Percentiles rank a stretch among this genome's conserved stretches.
phyloP scores from a whole-genome alignment of 257 asterid species.

The Salvia hispanica region DNA sequence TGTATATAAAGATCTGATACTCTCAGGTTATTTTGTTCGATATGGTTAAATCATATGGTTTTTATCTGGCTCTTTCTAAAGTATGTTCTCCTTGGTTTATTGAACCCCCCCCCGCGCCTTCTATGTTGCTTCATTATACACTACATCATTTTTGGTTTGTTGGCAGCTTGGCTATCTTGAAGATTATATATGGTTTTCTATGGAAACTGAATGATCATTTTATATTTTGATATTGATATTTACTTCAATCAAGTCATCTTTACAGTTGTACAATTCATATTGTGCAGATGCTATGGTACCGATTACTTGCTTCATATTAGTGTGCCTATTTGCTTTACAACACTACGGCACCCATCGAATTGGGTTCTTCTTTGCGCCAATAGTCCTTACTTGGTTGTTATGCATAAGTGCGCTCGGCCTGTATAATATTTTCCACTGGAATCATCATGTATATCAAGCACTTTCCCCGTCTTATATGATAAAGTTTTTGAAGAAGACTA shows the following conservation, averaged over 20 bases:
- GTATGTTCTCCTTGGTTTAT: background rate
- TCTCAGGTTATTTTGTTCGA: background rate
- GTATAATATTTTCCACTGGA: constrained; percentile 84
- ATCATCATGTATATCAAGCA: constrained; percentile 81
- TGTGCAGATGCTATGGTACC: constrained; percentile 94
- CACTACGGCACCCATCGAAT: constrained; percentile 95
- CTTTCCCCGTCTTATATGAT: constrained; percentile 89
- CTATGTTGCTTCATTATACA: background rate
- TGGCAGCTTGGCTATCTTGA: background rate
- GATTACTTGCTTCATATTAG: constrained; percentile 87
- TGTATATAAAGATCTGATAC: background rate
- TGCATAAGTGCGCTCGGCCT: constrained; percentile 87
- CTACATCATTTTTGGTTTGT: background rate
- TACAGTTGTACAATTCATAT: constrained; percentile 11
- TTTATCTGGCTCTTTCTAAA: background rate
- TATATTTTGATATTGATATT: background rate
- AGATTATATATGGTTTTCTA: background rate
- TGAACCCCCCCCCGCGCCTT: background rate
- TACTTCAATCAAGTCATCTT: constrained; percentile 10
- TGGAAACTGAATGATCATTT: background rate
- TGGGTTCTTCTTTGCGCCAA: constrained; percentile 85
- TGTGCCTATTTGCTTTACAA: constrained; percentile 92
- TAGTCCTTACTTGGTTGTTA: constrained; percentile 75
- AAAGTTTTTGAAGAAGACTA: constrained; percentile 86
- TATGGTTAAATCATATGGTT: background rate